These are phyloP conservation scores for Fraxinus albicans DNA, from an alignment of 305 asterid genomes.

Conservation along the genomic window DNA sequence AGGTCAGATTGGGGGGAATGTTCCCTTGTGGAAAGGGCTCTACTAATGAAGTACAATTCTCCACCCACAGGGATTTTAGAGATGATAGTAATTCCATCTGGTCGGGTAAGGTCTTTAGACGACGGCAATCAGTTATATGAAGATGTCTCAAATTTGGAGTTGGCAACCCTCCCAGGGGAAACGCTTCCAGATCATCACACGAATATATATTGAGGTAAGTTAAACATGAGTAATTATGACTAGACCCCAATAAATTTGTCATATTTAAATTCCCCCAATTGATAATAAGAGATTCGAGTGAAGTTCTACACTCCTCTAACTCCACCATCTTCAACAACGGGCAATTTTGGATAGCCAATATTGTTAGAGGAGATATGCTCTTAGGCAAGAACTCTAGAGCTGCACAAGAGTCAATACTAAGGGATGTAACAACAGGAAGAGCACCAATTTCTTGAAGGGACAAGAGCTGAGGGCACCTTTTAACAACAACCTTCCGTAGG, in stretches of 20 bases:
- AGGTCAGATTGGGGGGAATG: slow-evolving; percentile 5
- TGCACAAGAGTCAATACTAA: background rate
- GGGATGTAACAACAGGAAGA: background rate
- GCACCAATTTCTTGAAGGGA: slow-evolving; percentile 5
- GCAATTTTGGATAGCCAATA: background rate
- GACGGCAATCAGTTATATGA: background rate
- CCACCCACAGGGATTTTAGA: background rate
- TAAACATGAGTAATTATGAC: background rate
- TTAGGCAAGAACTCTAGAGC: background rate
- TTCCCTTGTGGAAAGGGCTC: background rate
- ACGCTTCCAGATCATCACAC: background rate
- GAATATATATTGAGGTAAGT: background rate
- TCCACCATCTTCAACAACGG: background rate
- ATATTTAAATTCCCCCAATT: background rate
- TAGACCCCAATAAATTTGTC: background rate
- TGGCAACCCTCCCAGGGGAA: slow-evolving; percentile 4
- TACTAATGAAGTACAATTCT: background rate
- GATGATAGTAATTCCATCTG: background rate
- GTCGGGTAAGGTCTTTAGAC: background rate
- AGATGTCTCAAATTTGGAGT: slow-evolving; percentile 2
- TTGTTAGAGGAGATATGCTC: background rate
- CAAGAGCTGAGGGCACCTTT: background rate
- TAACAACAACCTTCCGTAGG: background rate
- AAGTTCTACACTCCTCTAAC: background rate
- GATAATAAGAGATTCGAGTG: background rate